Evolutionary conservation across 371 early-diverging fungal genomes (phyloP).

Genomic region (Rhizopus arrhizus): DNA sequence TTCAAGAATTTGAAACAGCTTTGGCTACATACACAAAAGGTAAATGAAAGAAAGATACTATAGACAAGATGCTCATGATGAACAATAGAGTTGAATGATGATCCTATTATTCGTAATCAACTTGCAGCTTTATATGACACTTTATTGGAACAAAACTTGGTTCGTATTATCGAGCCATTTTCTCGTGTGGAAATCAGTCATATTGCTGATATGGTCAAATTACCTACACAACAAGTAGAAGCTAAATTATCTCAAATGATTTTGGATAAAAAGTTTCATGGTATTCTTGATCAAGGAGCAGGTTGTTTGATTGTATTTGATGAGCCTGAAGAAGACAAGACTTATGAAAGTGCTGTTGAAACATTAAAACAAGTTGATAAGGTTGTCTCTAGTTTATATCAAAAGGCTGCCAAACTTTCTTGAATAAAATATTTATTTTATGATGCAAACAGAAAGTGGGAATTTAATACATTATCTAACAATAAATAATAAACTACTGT

Average conservation of each 20-base stretch:
- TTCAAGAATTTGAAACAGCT: slow-evolving; percentile 92
- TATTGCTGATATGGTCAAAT: slow-evolving; percentile 89
- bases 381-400: slow-evolving; percentile 93
- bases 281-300: slow-evolving; percentile 97
- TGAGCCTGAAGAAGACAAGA: slow-evolving; percentile 84
- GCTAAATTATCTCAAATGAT: slow-evolving; percentile 98
- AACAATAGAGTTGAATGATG: slow-evolving; percentile 74
- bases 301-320: slow-evolving; percentile 95
- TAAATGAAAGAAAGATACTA: neutral
- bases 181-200: slow-evolving; percentile 96
- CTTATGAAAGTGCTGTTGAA: slow-evolving; percentile 89
- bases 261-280: slow-evolving; percentile 93
- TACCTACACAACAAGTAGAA: slow-evolving; percentile 92
- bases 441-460: too few relatives aligned
- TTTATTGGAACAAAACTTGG: slow-evolving; percentile 93
- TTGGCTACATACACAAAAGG: slow-evolving; percentile 78
- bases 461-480: too few relatives aligned
- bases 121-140: slow-evolving; percentile 93
- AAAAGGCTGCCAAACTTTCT: slow-evolving; percentile 66
- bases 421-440: slow-evolving; percentile 2
- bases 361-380: slow-evolving; percentile 94
- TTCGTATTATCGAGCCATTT: slow-evolving; percentile 98
- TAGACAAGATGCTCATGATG: too few relatives aligned
- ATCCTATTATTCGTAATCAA: slow-evolving; percentile 91
- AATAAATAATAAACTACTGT: slow-evolving; percentile 61